Base-by-base conservation (phyloP, 805 yeast genomes). In the Teunomyces aglyptinius region DNA sequence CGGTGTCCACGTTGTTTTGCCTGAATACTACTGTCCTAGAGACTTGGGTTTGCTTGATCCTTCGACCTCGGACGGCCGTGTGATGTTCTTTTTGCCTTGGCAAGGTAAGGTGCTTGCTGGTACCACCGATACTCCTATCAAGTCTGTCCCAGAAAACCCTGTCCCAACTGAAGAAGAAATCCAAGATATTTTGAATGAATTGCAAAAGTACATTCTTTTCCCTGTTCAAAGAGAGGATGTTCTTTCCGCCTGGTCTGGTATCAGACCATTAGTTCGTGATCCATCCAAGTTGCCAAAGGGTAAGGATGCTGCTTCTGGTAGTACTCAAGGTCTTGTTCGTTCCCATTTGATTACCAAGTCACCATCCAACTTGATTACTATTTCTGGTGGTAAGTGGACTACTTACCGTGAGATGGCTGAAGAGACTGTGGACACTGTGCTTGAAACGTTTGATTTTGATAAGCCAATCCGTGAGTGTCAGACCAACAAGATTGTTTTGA, bases 351-450 rank as follows among this genome's bases (percentile, higher is more conserved):
- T 91, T 45, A 78, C 85, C 59, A 76, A 81, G 26, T 80, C 95
- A 28, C 82, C 76, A 48, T 76, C 86, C 46, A 94, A 92, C 20
- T 78, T 91, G 56, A 76, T 91, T 33, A 91, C 98, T 33, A 86
- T 91, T 55, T 85, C 96, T 15, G 98, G 97, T 60, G 98, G 98
- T 66, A 91, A 91, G 73, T 91, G 98, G 98, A 91, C 98, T 45
- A 91, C 98, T 31, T 92, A 91, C 75, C 81, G 97, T 73, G 96
- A 89, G 73, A 91, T 91, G 97, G 96, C 97, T 18, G 84, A 91
- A 71, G 96, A 92, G 72, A 88, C 96, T 38, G 83, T 91, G 40
- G 84, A 88, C 65, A 81, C 81, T 55, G 82, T 86, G 45, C 75
- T 88, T 41, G 74, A 80, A 60, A 55, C 63, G 36, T 68, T 68